These are phyloP conservation scores for Leccinum barrowsii DNA, from an alignment of 768 basidiomycete species.

Conservation along the genomic window DNA sequence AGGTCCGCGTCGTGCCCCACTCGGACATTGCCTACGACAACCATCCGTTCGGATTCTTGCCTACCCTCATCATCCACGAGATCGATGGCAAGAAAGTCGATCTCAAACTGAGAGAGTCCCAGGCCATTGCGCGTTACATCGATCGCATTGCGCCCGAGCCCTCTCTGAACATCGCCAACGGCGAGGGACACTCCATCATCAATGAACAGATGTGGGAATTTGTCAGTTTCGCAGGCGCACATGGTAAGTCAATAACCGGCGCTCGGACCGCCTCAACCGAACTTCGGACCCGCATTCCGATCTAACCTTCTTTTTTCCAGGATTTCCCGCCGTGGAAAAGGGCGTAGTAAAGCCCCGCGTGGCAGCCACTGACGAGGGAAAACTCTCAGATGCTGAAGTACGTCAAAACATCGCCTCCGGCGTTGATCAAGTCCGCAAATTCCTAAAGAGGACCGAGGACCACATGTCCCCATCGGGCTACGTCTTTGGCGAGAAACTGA, in stretches of 20 bases:
- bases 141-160: conserved; percentile 31
- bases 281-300: not conserved
- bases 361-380: conserved; percentile 23
- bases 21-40: conserved; percentile 26
- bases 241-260: conserved; percentile 16
- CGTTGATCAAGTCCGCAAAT: conserved; percentile 14
- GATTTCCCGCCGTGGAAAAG: conserved; percentile 28
- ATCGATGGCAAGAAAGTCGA: conserved; percentile 20
- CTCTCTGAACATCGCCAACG: conserved; percentile 17
- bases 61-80: conserved; percentile 30
- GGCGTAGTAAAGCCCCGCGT: conserved; percentile 33
- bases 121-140: conserved; percentile 29
- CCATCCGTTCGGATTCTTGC: conserved; percentile 32
- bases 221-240: conserved; percentile 20
- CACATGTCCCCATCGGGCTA: conserved; percentile 28
- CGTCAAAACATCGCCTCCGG: conserved; percentile 15
- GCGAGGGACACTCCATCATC: conserved; percentile 20
- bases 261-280: not conserved
- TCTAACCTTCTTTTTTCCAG: conserved; percentile 8
- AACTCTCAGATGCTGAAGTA: conserved; percentile 21
- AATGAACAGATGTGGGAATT: conserved; percentile 34
- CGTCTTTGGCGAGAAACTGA: conserved; percentile 25
- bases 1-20: conserved; percentile 25
- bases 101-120: conserved; percentile 27
- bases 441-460: conserved; percentile 19